Conservation (phyloP, 306 rosid species). For the Gastrolobium villosum region DNA sequence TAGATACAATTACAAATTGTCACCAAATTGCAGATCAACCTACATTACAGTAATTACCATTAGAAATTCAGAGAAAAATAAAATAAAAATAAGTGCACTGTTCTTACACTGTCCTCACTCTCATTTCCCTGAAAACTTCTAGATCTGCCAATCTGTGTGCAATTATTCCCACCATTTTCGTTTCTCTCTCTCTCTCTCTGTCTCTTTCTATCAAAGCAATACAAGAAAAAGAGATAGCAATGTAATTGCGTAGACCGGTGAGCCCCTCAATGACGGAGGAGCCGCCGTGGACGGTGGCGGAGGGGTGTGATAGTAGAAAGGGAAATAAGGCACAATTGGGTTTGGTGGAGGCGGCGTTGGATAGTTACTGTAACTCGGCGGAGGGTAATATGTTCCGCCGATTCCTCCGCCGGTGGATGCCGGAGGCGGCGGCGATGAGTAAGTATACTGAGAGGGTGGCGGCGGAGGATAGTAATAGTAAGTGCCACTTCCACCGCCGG, state of each 20-base stretch:
- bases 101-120: constrained; percentile 41
- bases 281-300: constrained; percentile 68
- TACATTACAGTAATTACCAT: constrained; percentile 3
- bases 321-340: constrained; percentile 94
- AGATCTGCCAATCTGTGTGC: constrained; percentile 73
- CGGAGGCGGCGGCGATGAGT: constrained; percentile 54
- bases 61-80: constrained; percentile 2
- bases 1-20: constrained; percentile 46
- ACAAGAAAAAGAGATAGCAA: constrained; percentile 39
- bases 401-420: constrained; percentile 46
- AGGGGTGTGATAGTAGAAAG: constrained; percentile 78
- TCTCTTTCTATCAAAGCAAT: constrained; percentile 53
- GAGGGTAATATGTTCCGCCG: constrained; percentile 65
- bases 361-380: constrained; percentile 59
- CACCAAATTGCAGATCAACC: constrained; percentile 45
- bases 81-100: constrained; percentile 25
- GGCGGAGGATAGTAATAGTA: constrained; percentile 73
- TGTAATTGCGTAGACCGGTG: constrained; percentile 21
- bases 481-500: constrained; percentile 42
- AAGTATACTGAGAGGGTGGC: constrained; percentile 61
- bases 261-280: constrained; percentile 35
- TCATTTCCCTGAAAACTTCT: background rate
- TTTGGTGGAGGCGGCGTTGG: constrained; percentile 93
- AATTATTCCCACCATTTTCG: constrained; percentile 50
- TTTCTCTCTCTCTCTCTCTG: background rate